Evolutionary conservation across 1,284 basidiomycete genomes (phyloP).

Genomic region (Sporisorium graminicola): DNA sequence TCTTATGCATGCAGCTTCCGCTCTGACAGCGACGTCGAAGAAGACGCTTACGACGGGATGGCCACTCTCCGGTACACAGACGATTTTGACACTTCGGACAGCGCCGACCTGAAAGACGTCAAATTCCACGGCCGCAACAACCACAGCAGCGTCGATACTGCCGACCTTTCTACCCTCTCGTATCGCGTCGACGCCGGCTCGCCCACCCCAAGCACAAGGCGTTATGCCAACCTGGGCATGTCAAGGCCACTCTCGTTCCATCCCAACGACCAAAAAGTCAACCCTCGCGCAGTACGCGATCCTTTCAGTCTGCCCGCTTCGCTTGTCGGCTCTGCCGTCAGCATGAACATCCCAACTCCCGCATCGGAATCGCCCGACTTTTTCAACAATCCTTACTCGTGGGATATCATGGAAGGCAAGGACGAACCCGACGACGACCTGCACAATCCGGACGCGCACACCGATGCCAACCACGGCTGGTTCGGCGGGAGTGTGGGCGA

Average conservation of each 20-base stretch:
- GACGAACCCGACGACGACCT: constrained; percentile 54
- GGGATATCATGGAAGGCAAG: constrained; percentile 60
- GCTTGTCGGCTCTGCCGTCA: constrained; percentile 26
- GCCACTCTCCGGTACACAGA: constrained; percentile 2
- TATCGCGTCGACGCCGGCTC: constrained; percentile 24
- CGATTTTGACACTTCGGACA: background rate
- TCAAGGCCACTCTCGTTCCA: constrained; percentile 32
- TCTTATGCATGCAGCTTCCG: background rate
- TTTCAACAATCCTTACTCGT: constrained; percentile 51
- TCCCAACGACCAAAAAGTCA: constrained; percentile 43
- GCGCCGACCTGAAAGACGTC: constrained; percentile 3
- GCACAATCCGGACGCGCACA: constrained; percentile 37
- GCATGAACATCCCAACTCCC: constrained; percentile 12
- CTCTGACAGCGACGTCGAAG: constrained; percentile 13
- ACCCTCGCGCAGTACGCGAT: constrained; percentile 40
- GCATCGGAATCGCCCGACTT: constrained; percentile 19
- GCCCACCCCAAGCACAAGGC: background rate
- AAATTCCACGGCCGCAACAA: background rate
- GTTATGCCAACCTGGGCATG: constrained; percentile 40
- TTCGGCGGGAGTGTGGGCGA: constrained; percentile 23
- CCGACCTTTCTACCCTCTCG: constrained; percentile 25
- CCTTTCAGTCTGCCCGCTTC: constrained; percentile 37
- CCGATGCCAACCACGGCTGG: constrained; percentile 17
- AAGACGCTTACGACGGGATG: constrained; percentile 6
- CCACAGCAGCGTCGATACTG: constrained; percentile 21